Conservation (phyloP, 2,329 filamentous ascomycete genomes). For the Diaporthe australafricana region DNA sequence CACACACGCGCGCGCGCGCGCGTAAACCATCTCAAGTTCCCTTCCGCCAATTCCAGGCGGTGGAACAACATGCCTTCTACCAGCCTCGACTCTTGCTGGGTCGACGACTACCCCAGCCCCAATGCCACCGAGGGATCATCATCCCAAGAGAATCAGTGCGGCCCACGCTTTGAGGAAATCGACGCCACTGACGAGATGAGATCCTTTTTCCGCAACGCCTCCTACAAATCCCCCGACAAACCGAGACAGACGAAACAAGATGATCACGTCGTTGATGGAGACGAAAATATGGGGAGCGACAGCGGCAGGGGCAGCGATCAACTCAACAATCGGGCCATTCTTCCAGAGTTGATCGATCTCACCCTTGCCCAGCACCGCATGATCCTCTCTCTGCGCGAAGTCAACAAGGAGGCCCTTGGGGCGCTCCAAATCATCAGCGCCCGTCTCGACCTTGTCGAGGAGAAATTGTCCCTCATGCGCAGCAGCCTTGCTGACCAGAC, state of each 20-base stretch:
- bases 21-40: too few relatives aligned
- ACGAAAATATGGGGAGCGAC: too few relatives aligned
- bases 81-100: not conserved
- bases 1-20: too few relatives aligned
- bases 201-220: not conserved
- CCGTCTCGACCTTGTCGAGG: constrained; percentile 11
- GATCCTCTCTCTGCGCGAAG: constrained; percentile 26
- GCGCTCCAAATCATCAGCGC: not conserved
- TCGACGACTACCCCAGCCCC: not conserved
- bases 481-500: not conserved
- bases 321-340: not conserved
- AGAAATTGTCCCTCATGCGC: not conserved
- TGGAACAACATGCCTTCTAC: not conserved
- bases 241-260: not conserved
- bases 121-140: not conserved
- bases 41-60: too few relatives aligned
- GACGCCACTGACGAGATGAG: not conserved
- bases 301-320: not conserved
- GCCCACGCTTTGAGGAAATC: not conserved
- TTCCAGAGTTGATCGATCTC: not conserved
- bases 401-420: constrained; percentile 37
- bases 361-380: constrained; percentile 7
- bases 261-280: not conserved
- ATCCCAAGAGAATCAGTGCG: not conserved
- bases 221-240: not conserved